Base-by-base conservation (phyloP, 371 early-diverging fungal genomes). In the Mucor indicus region DNA sequence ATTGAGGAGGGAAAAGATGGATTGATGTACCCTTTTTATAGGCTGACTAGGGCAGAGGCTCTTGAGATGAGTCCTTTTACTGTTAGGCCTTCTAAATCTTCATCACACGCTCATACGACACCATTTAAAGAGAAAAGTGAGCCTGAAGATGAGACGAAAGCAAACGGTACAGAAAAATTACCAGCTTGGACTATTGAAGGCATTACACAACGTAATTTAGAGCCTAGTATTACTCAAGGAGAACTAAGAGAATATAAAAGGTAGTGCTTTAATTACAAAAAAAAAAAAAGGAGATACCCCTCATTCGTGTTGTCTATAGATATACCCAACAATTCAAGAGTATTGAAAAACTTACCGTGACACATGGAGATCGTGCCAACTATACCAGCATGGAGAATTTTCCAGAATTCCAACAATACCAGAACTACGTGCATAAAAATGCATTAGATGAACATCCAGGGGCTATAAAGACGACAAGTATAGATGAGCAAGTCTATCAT, bases 231-330 rank as follows among this genome's bases (percentile, higher is more conserved):
- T 24, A 69, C 72, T 4, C 52, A 55, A 3, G 50, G 55, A 4
- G 85, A 86, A 48, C 50, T 57, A 4, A 68, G 77, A 25, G 85
- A 84, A 50, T 86, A 86, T 45, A 65, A 58, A 57, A 72, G 79
- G 75, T 85, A 11, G 30, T n/a, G n/a, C n/a, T n/a, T n/a, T n/a
- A n/a, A n/a, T n/a, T n/a, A n/a, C n/a, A n/a, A n/a, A n/a, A n/a
- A 75, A 36, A 50, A 51, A 20, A 23, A 8, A 33, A 33, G 29
- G 29, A 29, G 29, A 29, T 29, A 29, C n/a, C n/a, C n/a, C 3
- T 3, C 24, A 44, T 4, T 10, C 9, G 17, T n/a, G 6, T 40
- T 39, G 7, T 21, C 19, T 21, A 30, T 38, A 79, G 81, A 44
- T 81, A 81, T 46, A 64, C 77, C 19, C 68, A 75, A 31, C 81